These are phyloP conservation scores for Kurtzmaniella fragi DNA, from an alignment of 805 yeast genomes.

Conservation along the genomic window DNA sequence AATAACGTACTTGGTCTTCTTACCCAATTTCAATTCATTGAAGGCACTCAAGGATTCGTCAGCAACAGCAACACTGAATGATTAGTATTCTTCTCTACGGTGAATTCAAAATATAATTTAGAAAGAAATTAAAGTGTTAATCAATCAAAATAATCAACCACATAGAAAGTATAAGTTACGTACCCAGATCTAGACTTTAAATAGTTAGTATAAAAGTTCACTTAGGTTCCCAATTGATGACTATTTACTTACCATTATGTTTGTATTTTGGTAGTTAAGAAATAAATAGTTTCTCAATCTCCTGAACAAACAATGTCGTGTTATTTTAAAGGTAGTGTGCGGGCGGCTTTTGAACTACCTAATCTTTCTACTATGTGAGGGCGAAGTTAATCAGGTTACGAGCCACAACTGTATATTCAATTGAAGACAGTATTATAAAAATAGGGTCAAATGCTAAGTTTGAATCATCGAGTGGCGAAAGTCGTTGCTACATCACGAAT, in stretches of 20 bases:
- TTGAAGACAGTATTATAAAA: too few relatives aligned
- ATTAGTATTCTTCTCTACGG: constrained; percentile 15
- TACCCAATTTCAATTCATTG: constrained; percentile 93
- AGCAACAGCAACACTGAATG: constrained; percentile 38
- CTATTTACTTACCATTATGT: background rate
- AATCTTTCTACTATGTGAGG: too few relatives aligned
- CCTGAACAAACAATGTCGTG: too few relatives aligned
- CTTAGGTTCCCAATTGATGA: too few relatives aligned
- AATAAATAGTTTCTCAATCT: too few relatives aligned
- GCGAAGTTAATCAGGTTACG: too few relatives aligned
- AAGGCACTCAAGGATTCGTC: constrained; percentile 92
- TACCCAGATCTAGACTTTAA: constrained; percentile 21
- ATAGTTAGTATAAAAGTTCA: constrained; percentile 1
- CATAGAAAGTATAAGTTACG: constrained; percentile 5
- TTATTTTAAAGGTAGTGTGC: too few relatives aligned
- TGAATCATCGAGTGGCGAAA: too few relatives aligned
- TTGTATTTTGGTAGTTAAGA: background rate
- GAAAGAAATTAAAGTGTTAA: background rate
- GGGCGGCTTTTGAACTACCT: too few relatives aligned
- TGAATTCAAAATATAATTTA: background rate
- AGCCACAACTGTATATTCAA: too few relatives aligned
- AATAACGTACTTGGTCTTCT: constrained; percentile 78
- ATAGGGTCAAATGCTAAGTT: too few relatives aligned
- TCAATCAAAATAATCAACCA: background rate
- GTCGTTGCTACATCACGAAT: too few relatives aligned